Evolutionary conservation across 1,284 basidiomycete species (phyloP), one percentile per base, ranked within the genome.

Genomic region (Entoloma clypeatum): DNA sequence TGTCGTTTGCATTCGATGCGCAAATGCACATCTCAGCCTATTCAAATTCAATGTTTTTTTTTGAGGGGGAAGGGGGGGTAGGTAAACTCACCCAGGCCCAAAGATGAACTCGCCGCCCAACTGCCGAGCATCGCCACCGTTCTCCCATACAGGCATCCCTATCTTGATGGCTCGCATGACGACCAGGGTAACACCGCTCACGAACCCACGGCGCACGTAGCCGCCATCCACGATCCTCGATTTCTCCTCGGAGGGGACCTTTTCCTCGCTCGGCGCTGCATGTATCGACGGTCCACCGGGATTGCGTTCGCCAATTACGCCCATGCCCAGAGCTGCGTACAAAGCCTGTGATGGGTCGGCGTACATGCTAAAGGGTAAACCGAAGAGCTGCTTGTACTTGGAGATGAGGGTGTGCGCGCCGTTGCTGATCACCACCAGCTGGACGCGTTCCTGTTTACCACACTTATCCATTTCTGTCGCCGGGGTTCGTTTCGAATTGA

Each of bases 21-120:
- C 79, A 54, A 73, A 88, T 3, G 69, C 61, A 52, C 79, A 85
- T 2, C 60, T 67, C 52, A 78, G 56, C 6, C 81, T 83, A 36
- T n/a, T 13, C 32, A n/a, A n/a, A n/a, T n/a, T n/a, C n/a, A n/a
- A n/a, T n/a, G n/a, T n/a, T n/a, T n/a, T n/a, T n/a, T n/a, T n/a
- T n/a, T 10, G 3, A 49, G 33, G 38, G 21, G 16, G 38, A 38
- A 23, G 39, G 22, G 43, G 18, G 13, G 18, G n/a, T 3, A 28
- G 6, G 13, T 32, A 24, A 11, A 57, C 75, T 56, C 44, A 83
- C 80, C 79, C 81, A 33, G 86, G 86, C 17, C 86, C 86, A 39
- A 95, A 74, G 18, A 94, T 75, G 56, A 94, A 93, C 64, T 94
- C 92, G 17, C 92, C 92, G 11, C 92, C 92, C 21, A 94, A 73